A percentile compares a stretch with the other conserved stretches of the same genome.
Conservation (phyloP, 305 asterid genomes). For the Solanum hybrid region DNA sequence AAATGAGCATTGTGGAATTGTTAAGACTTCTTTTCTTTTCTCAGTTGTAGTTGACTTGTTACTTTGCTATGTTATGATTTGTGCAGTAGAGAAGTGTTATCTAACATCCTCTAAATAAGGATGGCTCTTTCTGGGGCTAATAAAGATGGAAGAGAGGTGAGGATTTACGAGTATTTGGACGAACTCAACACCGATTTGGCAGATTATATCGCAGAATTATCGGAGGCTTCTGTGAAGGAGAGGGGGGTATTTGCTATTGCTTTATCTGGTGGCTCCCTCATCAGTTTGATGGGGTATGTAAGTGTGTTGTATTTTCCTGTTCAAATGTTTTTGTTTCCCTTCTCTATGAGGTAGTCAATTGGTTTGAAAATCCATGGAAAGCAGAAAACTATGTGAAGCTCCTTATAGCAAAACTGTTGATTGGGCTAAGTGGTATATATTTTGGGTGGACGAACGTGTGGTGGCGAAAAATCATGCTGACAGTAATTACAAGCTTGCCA, state of each 20-base stretch:
- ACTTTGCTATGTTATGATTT: slow-evolving; percentile 5
- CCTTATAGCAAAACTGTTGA: slow-evolving; percentile 87
- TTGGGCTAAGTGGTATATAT: slow-evolving; percentile 86
- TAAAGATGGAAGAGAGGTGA: slow-evolving; percentile 55
- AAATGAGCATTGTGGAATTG: slow-evolving; percentile 2
- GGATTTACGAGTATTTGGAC: slow-evolving; percentile 52
- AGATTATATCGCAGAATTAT: slow-evolving; percentile 75
- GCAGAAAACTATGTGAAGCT: slow-evolving; percentile 82
- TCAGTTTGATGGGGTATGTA: slow-evolving; percentile 58
- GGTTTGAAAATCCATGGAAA: slow-evolving; percentile 8
- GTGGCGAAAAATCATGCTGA: slow-evolving; percentile 78
- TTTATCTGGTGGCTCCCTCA: slow-evolving; percentile 79
- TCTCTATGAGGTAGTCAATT: not conserved
- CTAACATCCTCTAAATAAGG: slow-evolving; percentile 20
- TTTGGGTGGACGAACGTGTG: slow-evolving; percentile 89
- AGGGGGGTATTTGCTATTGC: slow-evolving; percentile 73
- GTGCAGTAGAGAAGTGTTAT: slow-evolving; percentile 16
- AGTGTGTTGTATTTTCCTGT: slow-evolving; percentile 2
- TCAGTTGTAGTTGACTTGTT: not conserved
- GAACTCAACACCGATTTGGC: slow-evolving; percentile 68
- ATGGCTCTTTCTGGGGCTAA: slow-evolving; percentile 51
- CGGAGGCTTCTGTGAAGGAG: slow-evolving; percentile 73
- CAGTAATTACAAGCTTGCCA: slow-evolving; percentile 83
- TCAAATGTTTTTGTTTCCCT: not conserved
- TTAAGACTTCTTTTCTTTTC: not conserved